Conservation (phyloP, 2,329 filamentous ascomycete genomes). For the Rutstroemia sp. region DNA sequence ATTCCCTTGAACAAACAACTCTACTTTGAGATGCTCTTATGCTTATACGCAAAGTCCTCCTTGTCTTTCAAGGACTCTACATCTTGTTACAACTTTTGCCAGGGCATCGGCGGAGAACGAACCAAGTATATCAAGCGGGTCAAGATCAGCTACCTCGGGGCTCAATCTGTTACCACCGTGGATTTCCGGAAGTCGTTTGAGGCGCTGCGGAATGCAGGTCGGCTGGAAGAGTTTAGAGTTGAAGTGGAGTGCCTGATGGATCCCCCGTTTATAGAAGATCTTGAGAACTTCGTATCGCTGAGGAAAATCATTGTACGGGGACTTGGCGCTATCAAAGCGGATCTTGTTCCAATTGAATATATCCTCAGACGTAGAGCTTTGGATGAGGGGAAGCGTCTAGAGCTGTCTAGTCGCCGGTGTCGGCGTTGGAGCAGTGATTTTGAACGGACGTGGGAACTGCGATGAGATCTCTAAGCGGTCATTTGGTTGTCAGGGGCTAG, state of each 20-base stretch:
- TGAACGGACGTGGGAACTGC: no score
- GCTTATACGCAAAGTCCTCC: neutral
- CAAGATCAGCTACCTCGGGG: neutral
- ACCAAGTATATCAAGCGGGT: neutral
- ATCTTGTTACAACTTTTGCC: neutral
- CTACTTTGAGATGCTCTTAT: neutral
- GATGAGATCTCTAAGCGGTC: no score
- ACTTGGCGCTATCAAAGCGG: no score
- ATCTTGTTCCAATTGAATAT: no score
- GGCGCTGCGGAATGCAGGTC: neutral
- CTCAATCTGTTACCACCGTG: neutral
- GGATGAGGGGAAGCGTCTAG: no score
- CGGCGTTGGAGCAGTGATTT: no score
- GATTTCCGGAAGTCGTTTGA: neutral
- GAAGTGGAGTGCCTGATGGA: neutral
- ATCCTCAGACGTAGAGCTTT: no score
- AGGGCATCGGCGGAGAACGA: neutral
- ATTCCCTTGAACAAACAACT: neutral
- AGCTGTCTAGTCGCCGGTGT: no score
- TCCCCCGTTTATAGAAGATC: no score
- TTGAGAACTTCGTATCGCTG: neutral
- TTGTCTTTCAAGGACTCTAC: neutral
- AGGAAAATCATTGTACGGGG: neutral
- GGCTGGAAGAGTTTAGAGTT: neutral
- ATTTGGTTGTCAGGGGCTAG: no score